Evolutionary conservation across 139 green algal genomes (phyloP), one percentile per base, ranked within the genome.

Genomic region (Coelastrella sp.): DNA sequence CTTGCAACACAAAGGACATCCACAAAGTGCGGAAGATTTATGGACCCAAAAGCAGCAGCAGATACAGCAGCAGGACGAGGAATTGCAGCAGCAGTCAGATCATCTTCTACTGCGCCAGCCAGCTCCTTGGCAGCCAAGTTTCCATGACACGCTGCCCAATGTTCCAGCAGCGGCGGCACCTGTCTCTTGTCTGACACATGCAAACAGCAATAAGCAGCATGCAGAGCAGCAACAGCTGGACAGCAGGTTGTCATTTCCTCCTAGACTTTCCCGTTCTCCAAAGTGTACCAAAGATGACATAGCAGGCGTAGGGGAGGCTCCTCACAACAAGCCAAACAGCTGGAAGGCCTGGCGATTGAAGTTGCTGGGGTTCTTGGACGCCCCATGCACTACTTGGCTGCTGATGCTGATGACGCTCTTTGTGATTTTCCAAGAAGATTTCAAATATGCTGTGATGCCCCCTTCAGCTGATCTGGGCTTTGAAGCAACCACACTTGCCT

Each of bases 401-500:
- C 75, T 94, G 53, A 83, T 88, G 19, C 17, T 95, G 19, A 75
- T 96, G 27, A 95, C 93, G 0, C 79, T 97, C 23, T 93, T 94
- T 84, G 89, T 94, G 25, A 91, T 98, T n/a, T 96, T 97, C 74
- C 86, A 94, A 59, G 93, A 98, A 60, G 95, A 98, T 83, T 79
- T 97, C 35, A 94, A 95, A 35, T 85, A 95, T 37, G 90, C 92
- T 11, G 79, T 72, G 19, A 81, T 95, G 34, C 89, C 93, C 1
- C 89, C 89, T 30, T 45, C 75, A 0, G 79, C 73, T 5, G 95
- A 98, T 81, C 37, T 89, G 27, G 67, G 83, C 2, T 92, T 96
- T 57, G 88, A 93, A 30, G 83, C 85, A 57, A 79, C 91, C 23
- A 92, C 91, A 21, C 85, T 87, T 3, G 76, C 90, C 23, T 86